These are phyloP conservation scores for Hygrocybe punicea DNA, from an alignment of 768 basidiomycete genomes.

Conservation along the genomic window DNA sequence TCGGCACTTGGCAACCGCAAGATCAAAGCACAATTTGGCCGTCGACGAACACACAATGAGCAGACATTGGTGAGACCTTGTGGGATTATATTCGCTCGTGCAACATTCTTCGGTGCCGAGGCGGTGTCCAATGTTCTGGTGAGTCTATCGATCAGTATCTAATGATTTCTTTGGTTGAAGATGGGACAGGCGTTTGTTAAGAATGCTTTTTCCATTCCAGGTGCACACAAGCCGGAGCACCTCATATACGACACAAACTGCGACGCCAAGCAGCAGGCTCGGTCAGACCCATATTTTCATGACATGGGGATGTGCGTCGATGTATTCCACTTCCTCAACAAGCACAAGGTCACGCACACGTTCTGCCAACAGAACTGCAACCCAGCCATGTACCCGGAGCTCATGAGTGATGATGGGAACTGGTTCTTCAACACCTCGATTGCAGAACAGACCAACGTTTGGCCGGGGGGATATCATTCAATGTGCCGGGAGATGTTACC, in stretches of 20 bases:
- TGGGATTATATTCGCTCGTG: constrained; percentile 17
- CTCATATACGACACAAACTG: constrained; percentile 16
- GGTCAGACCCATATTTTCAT: constrained; percentile 14
- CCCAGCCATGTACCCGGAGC: constrained; percentile 16
- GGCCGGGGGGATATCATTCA: constrained; percentile 31
- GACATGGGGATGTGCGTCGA: constrained; percentile 5
- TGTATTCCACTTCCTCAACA: constrained; percentile 17
- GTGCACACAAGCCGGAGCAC: constrained; percentile 24
- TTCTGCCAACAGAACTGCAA: constrained; percentile 20
- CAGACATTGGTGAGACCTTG: constrained; percentile 17
- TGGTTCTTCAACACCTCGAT: constrained; percentile 35
- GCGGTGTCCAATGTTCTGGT: constrained; percentile 17
- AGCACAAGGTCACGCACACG: constrained; percentile 12
- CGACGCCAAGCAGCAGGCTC: constrained; percentile 10
- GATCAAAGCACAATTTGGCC: constrained; percentile 12
- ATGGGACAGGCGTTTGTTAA: too few species aligned
- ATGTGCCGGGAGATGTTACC: constrained; percentile 29
- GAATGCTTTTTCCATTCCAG: constrained; percentile 19
- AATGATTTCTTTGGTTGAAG: too few species aligned
- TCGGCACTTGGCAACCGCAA: constrained; percentile 9
- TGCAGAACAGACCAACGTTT: constrained; percentile 35
- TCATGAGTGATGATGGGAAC: constrained; percentile 13
- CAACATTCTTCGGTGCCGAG: constrained; percentile 9
- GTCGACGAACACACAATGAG: constrained; percentile 19
- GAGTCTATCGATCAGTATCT: constrained; percentile 7